A percentile compares a stretch with the other conserved stretches of the same genome.
Evolutionary conservation across 345 rosid species (phyloP).

Genomic region (Camelina sativa): DNA sequence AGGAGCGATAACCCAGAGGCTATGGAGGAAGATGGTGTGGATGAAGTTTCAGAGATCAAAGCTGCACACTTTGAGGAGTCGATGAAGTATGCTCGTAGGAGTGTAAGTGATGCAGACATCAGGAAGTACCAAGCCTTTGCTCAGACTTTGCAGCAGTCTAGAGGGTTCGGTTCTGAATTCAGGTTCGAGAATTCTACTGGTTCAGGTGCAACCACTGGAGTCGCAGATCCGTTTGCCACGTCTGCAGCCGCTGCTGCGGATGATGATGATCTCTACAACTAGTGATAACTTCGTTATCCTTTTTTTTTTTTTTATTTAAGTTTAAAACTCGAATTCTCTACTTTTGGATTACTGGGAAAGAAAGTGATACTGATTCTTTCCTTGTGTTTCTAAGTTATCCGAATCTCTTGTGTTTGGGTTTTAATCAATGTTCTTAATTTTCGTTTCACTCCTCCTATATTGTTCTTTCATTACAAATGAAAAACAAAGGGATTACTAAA

Average conservation of each 20-base stretch:
- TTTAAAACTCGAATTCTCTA: slow-evolving; percentile 25
- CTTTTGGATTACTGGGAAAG: slow-evolving; percentile 33
- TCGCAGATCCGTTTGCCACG: slow-evolving; percentile 79
- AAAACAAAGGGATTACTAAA: neutral
- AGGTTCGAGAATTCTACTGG: slow-evolving; percentile 68
- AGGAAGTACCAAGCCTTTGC: slow-evolving; percentile 97
- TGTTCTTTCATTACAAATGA: neutral
- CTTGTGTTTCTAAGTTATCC: slow-evolving; percentile 30
- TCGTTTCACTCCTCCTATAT: neutral
- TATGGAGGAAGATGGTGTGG: slow-evolving; percentile 88
- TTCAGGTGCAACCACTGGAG: slow-evolving; percentile 58
- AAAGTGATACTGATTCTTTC: slow-evolving; percentile 35
- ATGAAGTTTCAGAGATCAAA: slow-evolving; percentile 90
- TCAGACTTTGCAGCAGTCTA: slow-evolving; percentile 94
- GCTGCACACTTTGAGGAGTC: slow-evolving; percentile 96
- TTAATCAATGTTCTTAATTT: slow-evolving; percentile 4
- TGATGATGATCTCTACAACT: slow-evolving; percentile 91
- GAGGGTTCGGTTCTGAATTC: slow-evolving; percentile 92
- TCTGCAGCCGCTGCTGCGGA: slow-evolving; percentile 69
- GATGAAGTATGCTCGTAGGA: slow-evolving; percentile 91
- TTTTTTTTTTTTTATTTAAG: slow-evolving; percentile 3
- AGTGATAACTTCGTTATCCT: slow-evolving; percentile 17
- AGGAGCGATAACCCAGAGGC: slow-evolving; percentile 92
- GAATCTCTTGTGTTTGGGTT: slow-evolving; percentile 20
- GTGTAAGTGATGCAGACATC: slow-evolving; percentile 97